Evolutionary conservation across 208 protist genomes (phyloP).

Genomic region (Tritrichomonas musculus): DNA sequence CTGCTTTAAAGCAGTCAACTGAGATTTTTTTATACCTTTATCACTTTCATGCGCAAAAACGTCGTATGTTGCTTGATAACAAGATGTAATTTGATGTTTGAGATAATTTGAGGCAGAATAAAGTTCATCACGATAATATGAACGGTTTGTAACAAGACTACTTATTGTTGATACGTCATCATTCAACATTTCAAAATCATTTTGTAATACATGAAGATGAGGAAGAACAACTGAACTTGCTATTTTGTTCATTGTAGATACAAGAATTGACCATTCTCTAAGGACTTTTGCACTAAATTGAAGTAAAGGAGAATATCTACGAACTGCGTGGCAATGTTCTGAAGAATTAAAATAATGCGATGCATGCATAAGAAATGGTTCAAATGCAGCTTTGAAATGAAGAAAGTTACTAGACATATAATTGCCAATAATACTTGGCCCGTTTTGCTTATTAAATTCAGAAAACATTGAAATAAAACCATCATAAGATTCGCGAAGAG

Average conservation of each 20-base stretch:
- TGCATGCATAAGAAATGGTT: not conserved
- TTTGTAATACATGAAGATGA: not conserved
- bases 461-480: not conserved
- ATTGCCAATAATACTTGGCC: not conserved
- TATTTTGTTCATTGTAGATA: not conserved
- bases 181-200: not conserved
- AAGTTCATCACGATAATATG: not conserved
- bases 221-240: not conserved
- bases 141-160: not conserved
- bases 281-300: not conserved
- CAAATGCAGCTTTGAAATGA: conserved; percentile 4
- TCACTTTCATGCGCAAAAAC: not conserved
- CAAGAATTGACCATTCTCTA: not conserved
- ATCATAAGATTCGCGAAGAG: not conserved
- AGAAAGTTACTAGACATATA: not conserved
- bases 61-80: not conserved
- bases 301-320: not conserved
- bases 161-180: not conserved
- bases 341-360: not conserved
- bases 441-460: not conserved
- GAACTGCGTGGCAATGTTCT: not conserved
- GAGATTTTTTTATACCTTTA: not conserved
- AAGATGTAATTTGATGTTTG: not conserved
- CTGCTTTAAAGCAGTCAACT: not conserved
- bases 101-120: not conserved